Conservation (phyloP, 352 stramenopile species). For the Globisporangium radiosum region DNA sequence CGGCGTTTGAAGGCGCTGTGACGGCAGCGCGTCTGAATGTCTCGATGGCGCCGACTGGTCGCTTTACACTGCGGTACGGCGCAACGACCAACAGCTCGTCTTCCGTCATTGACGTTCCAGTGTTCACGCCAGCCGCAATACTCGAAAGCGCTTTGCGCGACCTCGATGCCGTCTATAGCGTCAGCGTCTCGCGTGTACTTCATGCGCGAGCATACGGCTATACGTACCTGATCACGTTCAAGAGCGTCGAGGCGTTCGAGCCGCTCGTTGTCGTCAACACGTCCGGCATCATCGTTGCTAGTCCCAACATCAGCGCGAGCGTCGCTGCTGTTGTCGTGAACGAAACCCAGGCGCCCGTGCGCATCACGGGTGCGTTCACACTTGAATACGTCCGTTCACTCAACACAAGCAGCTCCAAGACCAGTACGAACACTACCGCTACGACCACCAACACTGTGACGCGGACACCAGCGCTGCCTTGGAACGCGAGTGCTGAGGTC, state of each 20-base stretch:
- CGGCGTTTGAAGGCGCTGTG: conserved; percentile 40
- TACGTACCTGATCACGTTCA: conserved; percentile 47
- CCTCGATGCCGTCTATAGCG: conserved; percentile 29
- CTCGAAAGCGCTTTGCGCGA: conserved; percentile 29
- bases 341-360: conserved; percentile 27
- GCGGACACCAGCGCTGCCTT: conserved; percentile 30
- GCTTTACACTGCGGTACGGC: conserved; percentile 38
- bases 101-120: conserved; percentile 12
- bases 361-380: conserved; percentile 41
- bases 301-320: conserved; percentile 1
- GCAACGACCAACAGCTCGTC: conserved; percentile 1
- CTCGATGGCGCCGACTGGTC: conserved; percentile 24
- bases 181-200: conserved; percentile 15
- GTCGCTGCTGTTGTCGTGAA: conserved; percentile 14
- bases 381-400: conserved; percentile 38
- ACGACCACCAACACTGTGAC: conserved; percentile 8
- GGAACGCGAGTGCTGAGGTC: conserved; percentile 33
- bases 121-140: conserved; percentile 14
- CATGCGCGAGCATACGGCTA: conserved; percentile 28
- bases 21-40: conserved; percentile 9
- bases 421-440: not conserved
- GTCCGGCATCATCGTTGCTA: conserved; percentile 13
- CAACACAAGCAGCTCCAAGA: conserved; percentile 19
- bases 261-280: conserved; percentile 17
- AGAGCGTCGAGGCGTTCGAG: conserved; percentile 37